Conservation (phyloP, 106 monocot species). For the Apostasia ramifera region DNA sequence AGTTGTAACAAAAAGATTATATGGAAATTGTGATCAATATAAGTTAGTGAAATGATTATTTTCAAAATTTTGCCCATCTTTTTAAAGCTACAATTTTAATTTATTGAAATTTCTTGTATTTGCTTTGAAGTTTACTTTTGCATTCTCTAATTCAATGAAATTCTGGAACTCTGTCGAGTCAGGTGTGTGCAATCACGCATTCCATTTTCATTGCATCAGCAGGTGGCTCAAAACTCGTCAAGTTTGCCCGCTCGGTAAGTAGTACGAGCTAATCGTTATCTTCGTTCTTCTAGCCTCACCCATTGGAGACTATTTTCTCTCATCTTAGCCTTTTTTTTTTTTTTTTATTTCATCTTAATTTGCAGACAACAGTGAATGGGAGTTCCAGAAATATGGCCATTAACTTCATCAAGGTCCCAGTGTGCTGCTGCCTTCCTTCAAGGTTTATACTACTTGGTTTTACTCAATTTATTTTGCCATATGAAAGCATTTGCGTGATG, state of each 20-base stretch:
- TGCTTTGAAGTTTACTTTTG: no score
- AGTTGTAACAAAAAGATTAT: no score
- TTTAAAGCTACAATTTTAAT: no score
- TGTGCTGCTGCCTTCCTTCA: no score
- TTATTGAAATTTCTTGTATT: no score
- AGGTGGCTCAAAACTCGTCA: constrained; percentile 93
- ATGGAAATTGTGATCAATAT: no score
- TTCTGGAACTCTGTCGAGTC: not conserved
- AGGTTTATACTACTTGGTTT: no score
- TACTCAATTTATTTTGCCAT: no score
- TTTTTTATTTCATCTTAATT: not conserved
- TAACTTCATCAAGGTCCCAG: not conserved
- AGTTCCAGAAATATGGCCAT: constrained; percentile 24
- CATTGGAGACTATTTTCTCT: not conserved
- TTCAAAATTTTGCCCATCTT: no score
- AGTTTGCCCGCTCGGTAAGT: constrained; percentile 59
- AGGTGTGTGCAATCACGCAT: constrained; percentile 89
- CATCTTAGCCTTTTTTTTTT: not conserved
- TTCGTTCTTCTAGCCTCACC: not conserved
- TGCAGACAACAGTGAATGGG: constrained; percentile 25
- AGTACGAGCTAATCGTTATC: not conserved
- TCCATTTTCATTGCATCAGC: constrained; percentile 96
- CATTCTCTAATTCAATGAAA: not conserved
- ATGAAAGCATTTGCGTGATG: no score
- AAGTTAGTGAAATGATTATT: no score